Conservation (phyloP, 2,329 filamentous ascomycete genomes). For the Hortaea sp. region DNA sequence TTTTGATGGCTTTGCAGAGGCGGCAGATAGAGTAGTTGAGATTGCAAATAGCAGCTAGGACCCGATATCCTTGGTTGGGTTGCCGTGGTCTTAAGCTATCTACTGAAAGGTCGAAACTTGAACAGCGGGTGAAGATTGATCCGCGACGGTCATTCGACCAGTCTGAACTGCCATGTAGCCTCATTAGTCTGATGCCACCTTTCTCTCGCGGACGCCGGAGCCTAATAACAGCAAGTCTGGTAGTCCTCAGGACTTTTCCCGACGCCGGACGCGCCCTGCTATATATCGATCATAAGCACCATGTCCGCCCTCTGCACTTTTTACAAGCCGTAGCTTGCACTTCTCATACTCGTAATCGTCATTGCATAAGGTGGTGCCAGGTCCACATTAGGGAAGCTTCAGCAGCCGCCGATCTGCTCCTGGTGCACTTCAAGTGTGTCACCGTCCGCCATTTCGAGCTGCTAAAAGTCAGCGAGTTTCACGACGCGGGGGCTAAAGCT, state of each 20-base stretch:
- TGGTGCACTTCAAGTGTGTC: constrained; percentile 96
- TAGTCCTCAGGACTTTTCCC: not conserved
- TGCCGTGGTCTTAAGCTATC: too few relatives aligned
- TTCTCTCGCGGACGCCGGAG: not conserved
- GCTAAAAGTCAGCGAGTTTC: constrained; percentile 6
- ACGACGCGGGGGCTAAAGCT: too few relatives aligned
- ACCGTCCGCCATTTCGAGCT: constrained; percentile 96
- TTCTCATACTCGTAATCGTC: not conserved
- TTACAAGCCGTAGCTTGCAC: not conserved
- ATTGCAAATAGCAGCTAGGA: constrained; percentile 35
- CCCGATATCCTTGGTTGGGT: too few relatives aligned
- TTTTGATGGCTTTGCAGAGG: constrained; percentile 66
- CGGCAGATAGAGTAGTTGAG: constrained; percentile 55
- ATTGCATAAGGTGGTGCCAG: too few relatives aligned
- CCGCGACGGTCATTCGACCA: not conserved
- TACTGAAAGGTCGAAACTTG: too few relatives aligned
- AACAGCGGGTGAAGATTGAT: too few relatives aligned
- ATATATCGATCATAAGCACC: not conserved
- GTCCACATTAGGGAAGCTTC: not conserved
- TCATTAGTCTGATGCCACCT: not conserved
- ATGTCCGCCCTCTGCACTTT: not conserved
- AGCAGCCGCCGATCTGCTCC: constrained; percentile 70
- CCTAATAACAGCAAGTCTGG: not conserved
- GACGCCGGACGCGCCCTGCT: not conserved
- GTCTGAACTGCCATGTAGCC: not conserved